Conservation (phyloP, 495 filamentous ascomycete genomes). For the Staphylotrichum longicolle region DNA sequence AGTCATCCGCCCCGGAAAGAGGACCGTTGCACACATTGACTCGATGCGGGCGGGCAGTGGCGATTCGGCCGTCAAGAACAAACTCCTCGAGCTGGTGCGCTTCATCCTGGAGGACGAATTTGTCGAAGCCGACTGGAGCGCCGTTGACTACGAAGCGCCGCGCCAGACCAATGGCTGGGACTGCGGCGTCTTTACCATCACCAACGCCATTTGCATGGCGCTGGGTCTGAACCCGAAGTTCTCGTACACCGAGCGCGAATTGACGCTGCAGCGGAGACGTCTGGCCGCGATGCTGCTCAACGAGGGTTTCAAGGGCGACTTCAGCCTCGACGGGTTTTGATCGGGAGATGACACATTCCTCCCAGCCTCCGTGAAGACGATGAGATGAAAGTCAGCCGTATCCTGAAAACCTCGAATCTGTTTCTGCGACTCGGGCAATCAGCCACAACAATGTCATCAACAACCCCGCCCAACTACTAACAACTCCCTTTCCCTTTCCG, state of each 20-base stretch:
- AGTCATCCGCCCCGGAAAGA: constrained; percentile 61
- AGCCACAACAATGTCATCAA: no score
- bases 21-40: constrained; percentile 73
- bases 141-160: constrained; percentile 46
- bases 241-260: constrained; percentile 55
- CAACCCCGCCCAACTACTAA: not conserved
- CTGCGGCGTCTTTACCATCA: constrained; percentile 78
- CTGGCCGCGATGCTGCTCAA: constrained; percentile 71
- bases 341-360: constrained; percentile 2
- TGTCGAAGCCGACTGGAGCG: constrained; percentile 61
- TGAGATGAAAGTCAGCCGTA: no score
- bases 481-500: not conserved
- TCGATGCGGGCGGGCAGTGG: constrained; percentile 50
- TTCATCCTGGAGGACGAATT: constrained; percentile 58
- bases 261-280: constrained; percentile 56
- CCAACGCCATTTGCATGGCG: constrained; percentile 68
- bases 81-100: constrained; percentile 52
- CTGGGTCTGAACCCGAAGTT: constrained; percentile 59
- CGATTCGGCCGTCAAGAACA: constrained; percentile 22
- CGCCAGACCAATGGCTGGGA: constrained; percentile 70
- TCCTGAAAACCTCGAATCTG: no score
- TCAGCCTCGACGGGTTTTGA: constrained; percentile 37
- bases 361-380: not conserved
- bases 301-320: constrained; percentile 56
- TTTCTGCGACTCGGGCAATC: no score